Conservation (phyloP, 176 grass and related monocot species). For the Cymbopogon citratus region DNA sequence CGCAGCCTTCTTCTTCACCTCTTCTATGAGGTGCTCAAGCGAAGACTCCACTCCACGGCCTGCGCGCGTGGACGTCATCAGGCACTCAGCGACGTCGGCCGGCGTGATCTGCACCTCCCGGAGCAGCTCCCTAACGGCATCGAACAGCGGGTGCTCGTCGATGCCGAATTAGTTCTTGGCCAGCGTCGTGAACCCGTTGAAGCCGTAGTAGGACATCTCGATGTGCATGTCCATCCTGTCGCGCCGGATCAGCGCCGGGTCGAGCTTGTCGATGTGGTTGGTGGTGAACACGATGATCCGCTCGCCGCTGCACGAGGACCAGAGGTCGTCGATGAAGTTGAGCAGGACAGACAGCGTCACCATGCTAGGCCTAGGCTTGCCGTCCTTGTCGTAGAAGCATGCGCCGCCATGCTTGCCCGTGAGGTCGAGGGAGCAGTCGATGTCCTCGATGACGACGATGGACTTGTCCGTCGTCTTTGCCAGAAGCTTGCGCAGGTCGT, state of each 20-base stretch:
- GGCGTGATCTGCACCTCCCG: constrained; percentile 4
- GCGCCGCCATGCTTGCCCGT: constrained; percentile 28
- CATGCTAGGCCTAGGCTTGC: neutral
- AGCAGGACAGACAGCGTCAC: constrained; percentile 21
- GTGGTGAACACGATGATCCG: constrained; percentile 20
- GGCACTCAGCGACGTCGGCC: constrained; percentile 14
- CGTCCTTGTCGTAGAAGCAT: neutral
- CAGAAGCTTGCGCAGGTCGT: constrained; percentile 25
- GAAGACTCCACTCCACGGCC: neutral
- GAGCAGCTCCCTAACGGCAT: neutral
- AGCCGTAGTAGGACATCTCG: constrained; percentile 30
- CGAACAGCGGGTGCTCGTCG: neutral
- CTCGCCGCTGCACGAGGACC: neutral
- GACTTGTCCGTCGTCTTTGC: constrained; percentile 30
- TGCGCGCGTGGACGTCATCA: neutral
- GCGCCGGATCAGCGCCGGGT: neutral
- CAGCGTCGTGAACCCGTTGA: constrained; percentile 12
- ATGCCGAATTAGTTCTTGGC: constrained; percentile 22
- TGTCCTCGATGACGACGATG: constrained; percentile 58
- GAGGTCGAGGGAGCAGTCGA: constrained; percentile 63
- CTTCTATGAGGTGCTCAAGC: neutral
- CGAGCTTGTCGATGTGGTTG: constrained; percentile 15
- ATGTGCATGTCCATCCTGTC: constrained; percentile 33
- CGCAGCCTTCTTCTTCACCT: neutral
- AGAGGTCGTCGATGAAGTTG: constrained; percentile 26